Percentiles rank a stretch among this genome's conserved stretches.
phyloP scores from a whole-genome alignment of 2,329 filamentous ascomycete species.

The Exophiala alcalophila region DNA sequence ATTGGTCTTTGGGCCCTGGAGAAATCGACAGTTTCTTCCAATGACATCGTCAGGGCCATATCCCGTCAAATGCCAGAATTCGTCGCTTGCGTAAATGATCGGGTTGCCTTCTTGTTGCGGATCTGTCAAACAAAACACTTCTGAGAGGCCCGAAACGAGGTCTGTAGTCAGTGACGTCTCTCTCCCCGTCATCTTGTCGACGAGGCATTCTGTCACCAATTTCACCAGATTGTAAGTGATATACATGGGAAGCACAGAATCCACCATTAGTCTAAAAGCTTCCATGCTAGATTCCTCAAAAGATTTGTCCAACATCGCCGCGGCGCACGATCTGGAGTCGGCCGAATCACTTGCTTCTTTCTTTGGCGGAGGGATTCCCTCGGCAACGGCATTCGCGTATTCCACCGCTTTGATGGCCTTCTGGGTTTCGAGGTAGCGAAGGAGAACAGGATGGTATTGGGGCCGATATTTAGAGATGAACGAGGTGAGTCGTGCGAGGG shows the following conservation, averaged over 20 bases:
- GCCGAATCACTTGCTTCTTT: conserved; percentile 24
- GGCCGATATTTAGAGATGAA: conserved; percentile 43
- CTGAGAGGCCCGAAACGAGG: conserved; percentile 42
- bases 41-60: conserved; percentile 45
- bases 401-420: conserved; percentile 45
- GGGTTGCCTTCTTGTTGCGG: conserved; percentile 44
- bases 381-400: conserved; percentile 45
- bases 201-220: conserved; percentile 42
- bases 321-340: conserved; percentile 20
- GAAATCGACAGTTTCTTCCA: conserved; percentile 46
- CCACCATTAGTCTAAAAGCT: conserved; percentile 38
- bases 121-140: conserved; percentile 47
- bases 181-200: conserved; percentile 45
- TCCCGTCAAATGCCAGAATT: conserved; percentile 45
- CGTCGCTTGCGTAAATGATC: conserved; percentile 46
- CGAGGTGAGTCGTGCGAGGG: conserved; percentile 37
- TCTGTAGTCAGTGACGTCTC: conserved; percentile 41
- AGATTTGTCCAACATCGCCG: conserved; percentile 37
- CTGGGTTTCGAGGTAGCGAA: conserved; percentile 40
- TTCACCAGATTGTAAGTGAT: conserved; percentile 41
- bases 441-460: conserved; percentile 35
- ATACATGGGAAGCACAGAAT: conserved; percentile 43
- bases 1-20: conserved; percentile 43
- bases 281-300: conserved; percentile 38
- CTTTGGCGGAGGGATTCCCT: conserved; percentile 32